Evolutionary conservation across 2,329 filamentous ascomycete species (phyloP).

Genomic region (Beauveria varroae): DNA sequence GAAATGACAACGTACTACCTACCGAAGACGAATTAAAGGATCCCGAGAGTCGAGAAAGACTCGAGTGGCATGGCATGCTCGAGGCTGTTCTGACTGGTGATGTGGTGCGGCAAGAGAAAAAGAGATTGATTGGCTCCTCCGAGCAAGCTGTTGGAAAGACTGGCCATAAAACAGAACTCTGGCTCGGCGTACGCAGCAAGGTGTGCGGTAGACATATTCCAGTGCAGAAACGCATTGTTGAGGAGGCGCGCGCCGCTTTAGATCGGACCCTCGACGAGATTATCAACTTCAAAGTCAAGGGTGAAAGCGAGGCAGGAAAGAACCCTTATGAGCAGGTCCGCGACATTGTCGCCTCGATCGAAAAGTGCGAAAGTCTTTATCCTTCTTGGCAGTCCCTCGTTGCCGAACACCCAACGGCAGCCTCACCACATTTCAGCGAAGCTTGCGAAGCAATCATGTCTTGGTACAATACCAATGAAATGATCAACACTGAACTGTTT

Average conservation of each 20-base stretch:
- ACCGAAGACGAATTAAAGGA: slow-evolving; percentile 86
- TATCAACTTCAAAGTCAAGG: slow-evolving; percentile 88
- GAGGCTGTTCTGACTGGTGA: slow-evolving; percentile 93
- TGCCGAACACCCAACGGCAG: slow-evolving; percentile 65
- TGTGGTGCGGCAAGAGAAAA: slow-evolving; percentile 97
- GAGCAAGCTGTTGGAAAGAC: slow-evolving; percentile 50
- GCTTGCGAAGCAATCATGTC: slow-evolving; percentile 84
- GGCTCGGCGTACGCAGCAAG: slow-evolving; percentile 80
- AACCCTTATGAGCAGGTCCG: slow-evolving; percentile 81
- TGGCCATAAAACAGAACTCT: slow-evolving; percentile 72
- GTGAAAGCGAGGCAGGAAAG: slow-evolving; percentile 85
- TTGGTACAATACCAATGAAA: slow-evolving; percentile 94
- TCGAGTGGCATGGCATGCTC: slow-evolving; percentile 98
- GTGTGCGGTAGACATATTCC: slow-evolving; percentile 76
- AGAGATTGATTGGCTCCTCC: slow-evolving; percentile 74
- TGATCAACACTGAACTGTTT: slow-evolving; percentile 89
- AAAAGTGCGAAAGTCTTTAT: slow-evolving; percentile 79
- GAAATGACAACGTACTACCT: slow-evolving; percentile 81
- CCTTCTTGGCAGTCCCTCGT: slow-evolving; percentile 71
- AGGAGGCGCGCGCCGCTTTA: slow-evolving; percentile 69
- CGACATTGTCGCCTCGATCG: slow-evolving; percentile 83
- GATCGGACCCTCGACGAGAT: slow-evolving; percentile 78
- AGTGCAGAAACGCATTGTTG: slow-evolving; percentile 79
- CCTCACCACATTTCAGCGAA: slow-evolving; percentile 68
- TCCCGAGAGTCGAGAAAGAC: slow-evolving; percentile 75